Base-by-base conservation (phyloP, 345 rosid genomes). In the Firmiana major region DNA sequence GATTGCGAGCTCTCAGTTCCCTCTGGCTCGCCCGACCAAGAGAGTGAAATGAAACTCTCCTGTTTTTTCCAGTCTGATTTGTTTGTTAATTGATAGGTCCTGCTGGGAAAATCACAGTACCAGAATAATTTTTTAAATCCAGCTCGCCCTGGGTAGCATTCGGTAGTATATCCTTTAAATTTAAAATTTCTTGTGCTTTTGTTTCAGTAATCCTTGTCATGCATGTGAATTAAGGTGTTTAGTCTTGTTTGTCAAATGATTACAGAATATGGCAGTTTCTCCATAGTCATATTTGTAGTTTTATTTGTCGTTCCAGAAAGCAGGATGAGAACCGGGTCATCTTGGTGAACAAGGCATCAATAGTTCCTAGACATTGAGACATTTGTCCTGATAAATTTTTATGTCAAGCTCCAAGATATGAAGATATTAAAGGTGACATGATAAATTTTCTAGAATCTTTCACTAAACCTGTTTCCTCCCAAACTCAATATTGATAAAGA, bases 21-120 rank as follows among this genome's bases (percentile, higher is more conserved):
- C 91, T 96, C 17, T 96, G 99, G 99, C 93, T 96, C 60, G 99
- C 97, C 51, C 89, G 97, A 62, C 99, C 99, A 49, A 83, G 90
- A 85, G 99, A 96, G 83, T 96, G 89, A 38, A 26, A 45, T 96
- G 89, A 38, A 26, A 10, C 12, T 11, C 19, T 54, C 28, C 4
- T 34, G 3, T 55, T 58, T 24, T 49, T 13, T 31, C 1, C 66
- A 6, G 28, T 63, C 49, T 36, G 59, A 38, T 65, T 17, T 57
- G 75, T 65, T 17, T 40, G 75, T 65, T 48, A 77, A 79, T 31
- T 68, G 58, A 54, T 10, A 66, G 65, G 73, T 75, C 58, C 8
- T 54, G 78, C 68, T 54, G 63, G 64, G 79, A 75, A 54, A 78
- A 75, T 66, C 5, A 40, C 6, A 48, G 59, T 16, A 43, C n/a